phyloP scores from a whole-genome alignment of 1,139 yeast genomes.

The Trichomonascaceae sp. region DNA sequence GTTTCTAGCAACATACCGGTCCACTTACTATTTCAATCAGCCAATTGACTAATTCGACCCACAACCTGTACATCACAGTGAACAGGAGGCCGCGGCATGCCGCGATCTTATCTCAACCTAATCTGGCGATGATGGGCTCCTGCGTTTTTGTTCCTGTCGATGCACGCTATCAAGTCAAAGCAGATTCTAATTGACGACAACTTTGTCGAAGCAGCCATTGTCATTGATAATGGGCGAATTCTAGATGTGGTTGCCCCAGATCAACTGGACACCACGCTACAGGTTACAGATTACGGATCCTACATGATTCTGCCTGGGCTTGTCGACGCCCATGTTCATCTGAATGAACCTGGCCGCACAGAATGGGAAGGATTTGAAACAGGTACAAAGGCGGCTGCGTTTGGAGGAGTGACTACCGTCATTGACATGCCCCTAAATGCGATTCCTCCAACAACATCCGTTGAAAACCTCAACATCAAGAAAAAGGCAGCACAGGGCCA shows the following conservation, averaged over 20 bases:
- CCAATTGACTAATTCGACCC: too few relatives aligned
- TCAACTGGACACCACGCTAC: background rate
- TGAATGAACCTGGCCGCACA: slow-evolving; percentile 89
- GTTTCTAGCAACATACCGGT: too few relatives aligned
- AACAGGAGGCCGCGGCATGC: too few relatives aligned
- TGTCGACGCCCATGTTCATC: slow-evolving; percentile 86
- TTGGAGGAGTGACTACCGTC: slow-evolving; percentile 94
- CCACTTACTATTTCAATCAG: too few relatives aligned
- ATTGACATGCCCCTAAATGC: slow-evolving; percentile 95
- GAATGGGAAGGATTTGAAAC: slow-evolving; percentile 95
- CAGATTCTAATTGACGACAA: background rate
- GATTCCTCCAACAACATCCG: slow-evolving; percentile 85
- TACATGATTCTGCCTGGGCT: slow-evolving; percentile 71
- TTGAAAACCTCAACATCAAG: slow-evolving; percentile 60
- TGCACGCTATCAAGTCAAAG: background rate
- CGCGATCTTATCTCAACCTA: too few relatives aligned
- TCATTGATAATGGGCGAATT: background rate
- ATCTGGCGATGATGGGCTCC: too few relatives aligned
- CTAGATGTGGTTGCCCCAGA: background rate
- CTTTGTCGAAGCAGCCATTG: background rate
- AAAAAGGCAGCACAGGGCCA: slow-evolving; percentile 66
- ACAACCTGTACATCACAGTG: too few relatives aligned
- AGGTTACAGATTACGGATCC: slow-evolving; percentile 41
- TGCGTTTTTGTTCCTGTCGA: too few relatives aligned
- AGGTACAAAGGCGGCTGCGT: slow-evolving; percentile 84